Evolutionary conservation across 1,139 yeast species (phyloP), one percentile per base, ranked within the genome.

Genomic region (Saccharomyces pastorianus): DNA sequence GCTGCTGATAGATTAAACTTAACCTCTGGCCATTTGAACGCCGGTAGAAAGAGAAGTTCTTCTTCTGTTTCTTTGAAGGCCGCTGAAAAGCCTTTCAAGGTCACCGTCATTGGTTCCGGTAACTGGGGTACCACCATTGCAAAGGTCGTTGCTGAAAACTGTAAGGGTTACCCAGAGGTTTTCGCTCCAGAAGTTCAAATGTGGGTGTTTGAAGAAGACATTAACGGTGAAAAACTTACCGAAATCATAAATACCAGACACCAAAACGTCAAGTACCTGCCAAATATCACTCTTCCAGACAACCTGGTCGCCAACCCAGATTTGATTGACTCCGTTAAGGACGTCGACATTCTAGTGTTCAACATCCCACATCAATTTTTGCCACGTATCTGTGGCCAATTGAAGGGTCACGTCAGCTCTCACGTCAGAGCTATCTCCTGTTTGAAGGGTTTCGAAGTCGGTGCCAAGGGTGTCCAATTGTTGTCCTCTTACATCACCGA

Each of bases 51-150:
- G 50, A 59, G 60, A 34, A 46, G 58, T 13, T 55, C 57, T 25
- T 63, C 67, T 3, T 27, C 51, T 5, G 53, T 55, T 2, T 61
- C 65, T 11, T 32, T 61, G 38, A 55, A 56, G n/a, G 61, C 63
- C 4, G 57, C 62, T 32, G 71, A 67, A 47, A 50, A 57, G 14
- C 82, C 81, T 46, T 84, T 84, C 74, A 68, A 63, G 53, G 71
- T 72, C n/a, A 58, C 70, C 29, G 71, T 85, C 58, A 79, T 85
- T 57, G 93, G 93, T 44, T 84, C 90, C 13, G 93, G 93, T 65
- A 85, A 85, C 70, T 85, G 93, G 96, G 98, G 98, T 56, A 88
- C 96, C 42, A 91, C 97, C 6, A 90, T 91, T 53, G 96, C 97
- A 60, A 91, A 91, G 74, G 85, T 91, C 52, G 84, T 90, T 44